phyloP scores from a whole-genome alignment of 2,329 filamentous ascomycete species.

The Aspergillus versicolor region DNA sequence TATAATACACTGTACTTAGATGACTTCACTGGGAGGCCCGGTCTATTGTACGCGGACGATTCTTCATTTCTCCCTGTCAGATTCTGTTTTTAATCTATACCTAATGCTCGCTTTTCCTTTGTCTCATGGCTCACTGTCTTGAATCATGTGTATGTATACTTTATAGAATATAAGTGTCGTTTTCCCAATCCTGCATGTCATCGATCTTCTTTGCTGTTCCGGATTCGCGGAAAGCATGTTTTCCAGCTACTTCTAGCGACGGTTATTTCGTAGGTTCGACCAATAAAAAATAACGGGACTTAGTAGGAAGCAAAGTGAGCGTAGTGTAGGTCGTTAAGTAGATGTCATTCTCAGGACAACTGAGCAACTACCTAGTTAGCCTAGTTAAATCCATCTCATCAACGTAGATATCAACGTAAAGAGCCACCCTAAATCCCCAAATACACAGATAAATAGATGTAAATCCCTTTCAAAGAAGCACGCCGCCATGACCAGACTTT shows the following conservation, averaged over 20 bases:
- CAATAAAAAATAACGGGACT: neutral
- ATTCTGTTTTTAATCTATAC: neutral
- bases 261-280: too few relatives aligned
- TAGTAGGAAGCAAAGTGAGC: neutral
- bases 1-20: conserved; percentile 4
- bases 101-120: neutral
- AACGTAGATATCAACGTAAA: neutral
- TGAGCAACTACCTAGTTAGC: neutral
- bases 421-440: neutral
- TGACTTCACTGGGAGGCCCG: neutral
- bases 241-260: too few relatives aligned
- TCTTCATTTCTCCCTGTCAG: neutral
- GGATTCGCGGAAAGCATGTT: neutral
- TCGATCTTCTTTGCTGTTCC: neutral
- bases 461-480: neutral
- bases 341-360: neutral
- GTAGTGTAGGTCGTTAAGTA: neutral
- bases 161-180: neutral
- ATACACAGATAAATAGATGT: neutral
- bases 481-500: neutral
- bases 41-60: neutral
- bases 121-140: neutral
- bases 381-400: neutral
- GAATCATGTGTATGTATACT: neutral
- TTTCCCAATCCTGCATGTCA: neutral